These are phyloP conservation scores for Fomitopsis betulina DNA, from an alignment of 1,284 basidiomycete genomes.

Conservation along the genomic window DNA sequence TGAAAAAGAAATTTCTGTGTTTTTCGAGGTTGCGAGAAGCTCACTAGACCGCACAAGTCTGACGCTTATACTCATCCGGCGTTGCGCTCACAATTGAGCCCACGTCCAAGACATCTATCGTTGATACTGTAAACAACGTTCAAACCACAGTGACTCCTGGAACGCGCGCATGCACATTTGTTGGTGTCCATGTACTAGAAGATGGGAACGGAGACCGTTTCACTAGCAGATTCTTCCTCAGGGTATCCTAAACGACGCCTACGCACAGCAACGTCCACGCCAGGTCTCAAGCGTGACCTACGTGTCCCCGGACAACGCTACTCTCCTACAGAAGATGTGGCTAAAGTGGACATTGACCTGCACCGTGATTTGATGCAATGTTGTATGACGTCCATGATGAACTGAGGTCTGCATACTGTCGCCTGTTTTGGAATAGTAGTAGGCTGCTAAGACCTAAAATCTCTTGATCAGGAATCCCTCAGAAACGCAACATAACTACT, in stretches of 20 bases:
- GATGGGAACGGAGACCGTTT: slow-evolving; percentile 56
- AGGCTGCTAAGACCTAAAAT: no score
- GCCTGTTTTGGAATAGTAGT: no score
- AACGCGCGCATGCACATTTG: slow-evolving; percentile 19
- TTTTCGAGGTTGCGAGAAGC: slow-evolving; percentile 47
- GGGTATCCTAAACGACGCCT: slow-evolving; percentile 37
- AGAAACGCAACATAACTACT: no score
- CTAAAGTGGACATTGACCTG: slow-evolving; percentile 18
- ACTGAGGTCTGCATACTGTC: no score
- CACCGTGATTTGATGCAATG: no score
- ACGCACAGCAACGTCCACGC: no score
- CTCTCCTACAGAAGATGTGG: slow-evolving; percentile 18
- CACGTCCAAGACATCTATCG: slow-evolving; percentile 16
- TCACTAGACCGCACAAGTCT: slow-evolving; percentile 56
- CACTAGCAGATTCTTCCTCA: slow-evolving; percentile 45
- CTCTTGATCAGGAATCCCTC: no score
- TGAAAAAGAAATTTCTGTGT: slow-evolving; percentile 26
- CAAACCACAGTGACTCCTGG: neutral
- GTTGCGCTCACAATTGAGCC: slow-evolving; percentile 24
- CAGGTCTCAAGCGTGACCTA: no score
- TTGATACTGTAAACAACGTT: neutral
- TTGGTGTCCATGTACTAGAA: slow-evolving; percentile 62
- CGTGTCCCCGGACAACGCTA: neutral
- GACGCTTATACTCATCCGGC: slow-evolving; percentile 28
- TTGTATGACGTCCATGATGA: no score